Conservation (phyloP, 2,329 filamentous ascomycete genomes). For the Fusarium proliferatum region DNA sequence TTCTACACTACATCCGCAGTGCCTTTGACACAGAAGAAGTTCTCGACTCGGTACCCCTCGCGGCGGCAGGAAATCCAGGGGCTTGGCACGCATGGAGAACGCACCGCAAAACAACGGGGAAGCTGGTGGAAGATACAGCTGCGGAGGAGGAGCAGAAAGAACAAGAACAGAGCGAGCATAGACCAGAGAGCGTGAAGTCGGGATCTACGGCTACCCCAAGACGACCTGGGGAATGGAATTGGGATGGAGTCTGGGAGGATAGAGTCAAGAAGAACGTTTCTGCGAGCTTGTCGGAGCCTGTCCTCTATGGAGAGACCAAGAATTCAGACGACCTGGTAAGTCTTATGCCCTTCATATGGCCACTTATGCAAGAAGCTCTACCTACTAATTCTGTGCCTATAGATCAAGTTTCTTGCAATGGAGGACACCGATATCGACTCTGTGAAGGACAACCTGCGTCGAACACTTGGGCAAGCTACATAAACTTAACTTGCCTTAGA, state of each 20-base stretch:
- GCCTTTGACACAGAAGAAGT: conserved; percentile 82
- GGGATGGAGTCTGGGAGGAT: conserved; percentile 97
- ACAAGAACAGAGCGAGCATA: neutral
- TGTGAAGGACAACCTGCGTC: conserved; percentile 68
- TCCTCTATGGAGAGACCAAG: conserved; percentile 76
- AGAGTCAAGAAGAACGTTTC: conserved; percentile 83
- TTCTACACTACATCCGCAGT: conserved; percentile 84
- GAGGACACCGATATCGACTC: conserved; percentile 68
- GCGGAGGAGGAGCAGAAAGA: neutral
- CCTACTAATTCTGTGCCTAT: conserved; percentile 27
- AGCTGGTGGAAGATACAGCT: conserved; percentile 34
- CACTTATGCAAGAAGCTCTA: neutral
- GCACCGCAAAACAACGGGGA: conserved; percentile 61
- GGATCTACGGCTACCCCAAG: conserved; percentile 11
- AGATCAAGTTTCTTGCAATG: conserved; percentile 76
- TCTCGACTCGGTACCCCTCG: conserved; percentile 81
- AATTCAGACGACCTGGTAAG: conserved; percentile 78
- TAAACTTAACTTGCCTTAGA: conserved; percentile 12
- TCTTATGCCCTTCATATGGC: conserved; percentile 6
- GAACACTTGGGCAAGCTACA: conserved; percentile 56
- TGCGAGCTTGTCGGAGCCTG: conserved; percentile 80
- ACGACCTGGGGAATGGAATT: conserved; percentile 88
- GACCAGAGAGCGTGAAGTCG: conserved; percentile 19
- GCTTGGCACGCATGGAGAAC: conserved; percentile 95
- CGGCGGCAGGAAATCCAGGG: conserved; percentile 87